Base-by-base conservation (phyloP, 2,329 filamentous ascomycete species). In the Myriangium duriaei region DNA sequence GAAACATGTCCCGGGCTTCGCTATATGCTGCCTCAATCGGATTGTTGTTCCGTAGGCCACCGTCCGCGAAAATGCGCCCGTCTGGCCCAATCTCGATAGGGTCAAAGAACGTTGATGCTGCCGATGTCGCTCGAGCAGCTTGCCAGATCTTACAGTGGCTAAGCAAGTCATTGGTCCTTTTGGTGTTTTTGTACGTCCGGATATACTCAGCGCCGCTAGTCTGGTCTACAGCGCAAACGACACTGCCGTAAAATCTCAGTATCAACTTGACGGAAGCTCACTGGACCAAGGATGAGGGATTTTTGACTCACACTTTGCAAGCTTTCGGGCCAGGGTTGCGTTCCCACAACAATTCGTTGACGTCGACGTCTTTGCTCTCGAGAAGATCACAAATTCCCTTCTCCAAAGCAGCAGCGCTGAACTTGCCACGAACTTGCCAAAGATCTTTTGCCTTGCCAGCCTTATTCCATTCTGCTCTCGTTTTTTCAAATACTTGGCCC, bases 271-370 rank as follows among this genome's bases (percentile, higher is more conserved):
- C n/a, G n/a, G n/a, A n/a, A n/a, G n/a, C n/a, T n/a, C n/a, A n/a
- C n/a, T n/a, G n/a, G n/a, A n/a, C n/a, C n/a, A n/a, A n/a, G n/a
- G n/a, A n/a, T n/a, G n/a, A n/a, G n/a, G n/a, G n/a, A n/a, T n/a
- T n/a, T n/a, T n/a, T n/a, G n/a, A n/a, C n/a, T 33, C 15, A 28
- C 17, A 15, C 10, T 29, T 19, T 11, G 11, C 81, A 70, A 61
- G 91, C 85, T 84, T 93, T 58, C 93, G 93, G 10, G 84, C 92
- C 30, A 30, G 15, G 13, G 15, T 16, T 17, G 11, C 15, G n/a
- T n/a, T n/a, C n/a, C n/a, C n/a, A n/a, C n/a, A n/a, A n/a, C n/a
- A n/a, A n/a, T n/a, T n/a, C n/a, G n/a, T n/a, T n/a, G n/a, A n/a
- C n/a, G n/a, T n/a, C n/a, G n/a, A n/a, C n/a, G n/a, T n/a, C n/a